Evolutionary conservation across 768 basidiomycete genomes (phyloP), one percentile per base, ranked within the genome.

Genomic region (Lentinula guzmanii): DNA sequence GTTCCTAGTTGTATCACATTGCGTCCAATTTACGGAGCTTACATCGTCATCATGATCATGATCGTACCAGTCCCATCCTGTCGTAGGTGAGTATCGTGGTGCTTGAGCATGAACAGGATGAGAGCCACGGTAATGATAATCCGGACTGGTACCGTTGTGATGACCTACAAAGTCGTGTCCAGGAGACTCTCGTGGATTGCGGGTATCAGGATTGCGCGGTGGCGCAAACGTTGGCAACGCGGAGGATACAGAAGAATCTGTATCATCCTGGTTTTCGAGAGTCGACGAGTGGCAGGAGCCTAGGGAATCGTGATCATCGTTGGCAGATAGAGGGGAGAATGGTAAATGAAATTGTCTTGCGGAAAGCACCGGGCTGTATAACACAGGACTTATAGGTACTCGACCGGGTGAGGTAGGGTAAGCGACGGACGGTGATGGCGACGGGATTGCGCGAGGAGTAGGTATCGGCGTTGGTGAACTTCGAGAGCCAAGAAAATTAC

Each of bases 221-320:
- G 65, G 63, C 18, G 65, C 65, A 53, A 65, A 67, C 2, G 64
- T 65, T 1, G 77, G 76, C 31, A 74, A 74, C 2, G 69, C 64
- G 18, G 73, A 72, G 16, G 75, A 76, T 15, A 70, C 66, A 3
- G 62, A 65, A 43, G 75, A 77, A 10, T 66, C 65, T 13, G 57
- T 42, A 24, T 61, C 65, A 9, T 66, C 58, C 16, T 63, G 58
- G 11, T 28, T 62, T 18, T 64, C 63, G 28, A 60, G 37, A 18
- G 59, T 55, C 15, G 59, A 60, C 13, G 56, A 54, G 35, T 50
- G 58, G 16, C 28, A 43, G 8, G 60, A 46, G 39, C 39, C 31
- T 51, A 28, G 55, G n/a, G 15, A 64, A 65, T 61, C 59, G 53
- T 24, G 45, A 34, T 3, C 63, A 67, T 51, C 59, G 41, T 41